phyloP scores from a whole-genome alignment of 805 yeast genomes.

The Candida koratica region DNA sequence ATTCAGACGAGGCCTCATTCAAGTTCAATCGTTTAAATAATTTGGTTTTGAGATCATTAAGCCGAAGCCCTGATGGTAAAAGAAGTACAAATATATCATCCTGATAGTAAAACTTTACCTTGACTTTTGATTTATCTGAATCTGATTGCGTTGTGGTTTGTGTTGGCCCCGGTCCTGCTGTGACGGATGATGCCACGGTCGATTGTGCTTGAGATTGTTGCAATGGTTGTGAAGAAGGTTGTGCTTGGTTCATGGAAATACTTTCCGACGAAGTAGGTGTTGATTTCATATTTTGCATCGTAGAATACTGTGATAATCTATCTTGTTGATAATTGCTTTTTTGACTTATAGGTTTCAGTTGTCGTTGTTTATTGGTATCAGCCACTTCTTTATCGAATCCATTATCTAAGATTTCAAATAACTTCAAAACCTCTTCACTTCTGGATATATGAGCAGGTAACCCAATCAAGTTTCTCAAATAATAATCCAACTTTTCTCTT shows the following conservation, averaged over 20 bases:
- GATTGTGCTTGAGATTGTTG: background rate
- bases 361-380: conserved; percentile 20
- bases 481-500: conserved; percentile 51
- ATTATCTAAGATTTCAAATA: conserved; percentile 62
- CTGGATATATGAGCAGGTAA: conserved; percentile 76
- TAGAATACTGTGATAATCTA: conserved; percentile 49
- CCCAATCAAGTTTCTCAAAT: conserved; percentile 53
- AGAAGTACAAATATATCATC: conserved; percentile 78
- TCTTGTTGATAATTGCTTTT: conserved; percentile 47
- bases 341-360: conserved; percentile 36
- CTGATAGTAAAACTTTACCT: conserved; percentile 71
- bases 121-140: conserved; percentile 34
- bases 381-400: conserved; percentile 56
- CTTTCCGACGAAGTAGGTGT: conserved; percentile 26
- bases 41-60: conserved; percentile 48
- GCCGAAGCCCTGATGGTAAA: conserved; percentile 45
- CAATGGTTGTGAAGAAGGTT: conserved; percentile 1
- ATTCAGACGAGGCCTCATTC: conserved; percentile 15
- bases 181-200: conserved; percentile 13
- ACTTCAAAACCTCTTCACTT: conserved; percentile 59
- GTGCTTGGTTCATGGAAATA: conserved; percentile 12
- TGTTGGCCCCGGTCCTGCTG: background rate
- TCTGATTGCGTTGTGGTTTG: conserved; percentile 4
- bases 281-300: conserved; percentile 21
- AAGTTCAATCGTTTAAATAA: conserved; percentile 47